Evolutionary conservation across 139 green algal genomes (phyloP).

Genomic region (Chlorella sp.): DNA sequence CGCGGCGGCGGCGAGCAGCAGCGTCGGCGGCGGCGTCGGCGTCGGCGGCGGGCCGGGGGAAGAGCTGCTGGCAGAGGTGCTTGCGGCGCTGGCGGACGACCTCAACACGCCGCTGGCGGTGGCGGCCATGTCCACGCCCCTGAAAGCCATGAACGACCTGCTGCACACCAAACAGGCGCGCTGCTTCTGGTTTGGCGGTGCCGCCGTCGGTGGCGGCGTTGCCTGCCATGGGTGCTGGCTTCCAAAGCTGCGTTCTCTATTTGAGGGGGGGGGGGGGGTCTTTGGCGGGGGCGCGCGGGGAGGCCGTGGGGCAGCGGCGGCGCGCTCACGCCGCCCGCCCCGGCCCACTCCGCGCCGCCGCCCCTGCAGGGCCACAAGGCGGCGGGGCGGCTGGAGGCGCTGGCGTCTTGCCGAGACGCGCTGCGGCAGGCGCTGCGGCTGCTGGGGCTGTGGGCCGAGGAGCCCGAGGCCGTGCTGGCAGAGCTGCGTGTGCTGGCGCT

Average conservation of each 20-base stretch:
- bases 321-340: too few species aligned
- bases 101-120: slow-evolving; percentile 85
- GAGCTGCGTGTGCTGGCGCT: slow-evolving; percentile 76
- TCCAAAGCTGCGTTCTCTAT: too few species aligned
- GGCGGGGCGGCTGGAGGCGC: slow-evolving; percentile 31
- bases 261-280: too few species aligned
- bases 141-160: slow-evolving; percentile 88
- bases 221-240: too few species aligned
- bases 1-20: not conserved
- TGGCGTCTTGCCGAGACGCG: slow-evolving; percentile 31
- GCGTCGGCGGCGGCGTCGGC: not conserved
- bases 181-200: too few species aligned
- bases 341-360: not conserved
- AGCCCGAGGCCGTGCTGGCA: slow-evolving; percentile 5
- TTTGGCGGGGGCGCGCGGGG: not conserved
- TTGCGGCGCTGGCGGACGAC: slow-evolving; percentile 79
- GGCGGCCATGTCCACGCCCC: slow-evolving; percentile 69
- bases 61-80: slow-evolving; percentile 29
- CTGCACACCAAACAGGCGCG: slow-evolving; percentile 61
- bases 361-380: slow-evolving; percentile 53
- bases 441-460: slow-evolving; percentile 29
- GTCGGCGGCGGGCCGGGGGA: not conserved
- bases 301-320: not conserved
- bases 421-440: slow-evolving; percentile 48
- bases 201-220: too few species aligned